phyloP scores from a whole-genome alignment of 768 basidiomycete species.

The Dioszegia crocea region DNA sequence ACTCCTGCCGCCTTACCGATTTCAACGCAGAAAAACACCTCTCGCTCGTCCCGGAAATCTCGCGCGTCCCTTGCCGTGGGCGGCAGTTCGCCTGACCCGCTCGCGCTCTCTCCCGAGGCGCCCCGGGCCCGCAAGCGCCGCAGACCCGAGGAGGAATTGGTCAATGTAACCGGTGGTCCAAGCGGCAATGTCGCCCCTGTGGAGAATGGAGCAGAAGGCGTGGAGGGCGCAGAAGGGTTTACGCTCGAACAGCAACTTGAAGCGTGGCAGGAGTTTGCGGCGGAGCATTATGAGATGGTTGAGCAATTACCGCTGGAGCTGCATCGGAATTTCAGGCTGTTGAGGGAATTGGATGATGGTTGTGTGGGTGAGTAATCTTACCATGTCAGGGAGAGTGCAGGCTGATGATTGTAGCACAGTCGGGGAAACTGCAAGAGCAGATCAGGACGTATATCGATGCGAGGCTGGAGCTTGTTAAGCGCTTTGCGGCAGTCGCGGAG shows the following conservation, averaged over 20 bases:
- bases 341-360: slow-evolving; percentile 48
- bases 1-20: too few relatives aligned
- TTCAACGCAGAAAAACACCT: not conserved
- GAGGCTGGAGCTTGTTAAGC: slow-evolving; percentile 1
- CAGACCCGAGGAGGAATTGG: not conserved
- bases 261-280: slow-evolving; percentile 44
- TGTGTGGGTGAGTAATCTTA: slow-evolving; percentile 30
- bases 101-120: slow-evolving; percentile 1
- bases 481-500: slow-evolving; percentile 2
- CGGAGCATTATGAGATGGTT: slow-evolving; percentile 47
- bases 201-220: too few relatives aligned
- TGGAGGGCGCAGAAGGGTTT: not conserved
- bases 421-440: slow-evolving; percentile 28
- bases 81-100: not conserved
- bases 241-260: slow-evolving; percentile 29
- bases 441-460: slow-evolving; percentile 32
- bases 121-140: not conserved
- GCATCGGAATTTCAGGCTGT: slow-evolving; percentile 47
- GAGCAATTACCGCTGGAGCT: slow-evolving; percentile 50
- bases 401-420: slow-evolving; percentile 30
- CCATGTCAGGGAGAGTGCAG: not conserved
- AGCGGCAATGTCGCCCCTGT: too few relatives aligned
- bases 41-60: not conserved
- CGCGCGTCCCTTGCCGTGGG: too few relatives aligned
- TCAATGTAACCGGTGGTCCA: too few relatives aligned